Evolutionary conservation across 352 stramenopile species (phyloP), one percentile per base, ranked within the genome.

Genomic region (Halophytophthora batemanensis): DNA sequence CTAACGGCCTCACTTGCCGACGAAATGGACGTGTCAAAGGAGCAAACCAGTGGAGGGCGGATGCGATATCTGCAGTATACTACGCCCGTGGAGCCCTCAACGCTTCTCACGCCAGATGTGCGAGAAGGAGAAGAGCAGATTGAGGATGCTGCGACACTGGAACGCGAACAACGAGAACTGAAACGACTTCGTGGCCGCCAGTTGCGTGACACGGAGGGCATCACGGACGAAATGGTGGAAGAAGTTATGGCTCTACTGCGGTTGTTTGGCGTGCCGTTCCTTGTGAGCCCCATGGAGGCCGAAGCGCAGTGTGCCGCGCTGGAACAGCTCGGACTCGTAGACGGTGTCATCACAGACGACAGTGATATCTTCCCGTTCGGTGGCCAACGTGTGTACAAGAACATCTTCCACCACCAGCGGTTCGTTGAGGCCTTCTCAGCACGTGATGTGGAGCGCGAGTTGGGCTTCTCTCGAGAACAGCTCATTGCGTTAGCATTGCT

Each of bases 401-500:
- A 99, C 66, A 99, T 99, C 61, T 99, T 99, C 56, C 93, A 99
- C 53, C 93, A 99, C 53, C 84, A 97, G 49, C 98, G 98, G 60
- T 99, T 97, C 68, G 97, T 99, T 10, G 97, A 99, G 76, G 96
- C 87, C 2, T 99, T 99, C 67, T 87, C 82, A 33, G 86, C 92
- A 6, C 60, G 79, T 17, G 96, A 99, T 60, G 87, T 98, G 17
- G 60, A 97, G 56, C 72, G 70, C 23, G 96, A 99, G 54, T 69
- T 99, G 37, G 90, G 86, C 4, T 89, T 99, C 21, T 84, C 79
- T 15, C 88, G 89, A 29, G 82, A 98, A 34, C 80, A 97, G 41
- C 81, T 99, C 23, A 93, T 96, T 38, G 70, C 86, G 6, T 53
- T 97, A 3, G 90, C 96, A 1, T 77, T 99, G 55, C 69, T 99